phyloP scores from a whole-genome alignment of 139 green algal genomes.

The Chlorella sp. region DNA sequence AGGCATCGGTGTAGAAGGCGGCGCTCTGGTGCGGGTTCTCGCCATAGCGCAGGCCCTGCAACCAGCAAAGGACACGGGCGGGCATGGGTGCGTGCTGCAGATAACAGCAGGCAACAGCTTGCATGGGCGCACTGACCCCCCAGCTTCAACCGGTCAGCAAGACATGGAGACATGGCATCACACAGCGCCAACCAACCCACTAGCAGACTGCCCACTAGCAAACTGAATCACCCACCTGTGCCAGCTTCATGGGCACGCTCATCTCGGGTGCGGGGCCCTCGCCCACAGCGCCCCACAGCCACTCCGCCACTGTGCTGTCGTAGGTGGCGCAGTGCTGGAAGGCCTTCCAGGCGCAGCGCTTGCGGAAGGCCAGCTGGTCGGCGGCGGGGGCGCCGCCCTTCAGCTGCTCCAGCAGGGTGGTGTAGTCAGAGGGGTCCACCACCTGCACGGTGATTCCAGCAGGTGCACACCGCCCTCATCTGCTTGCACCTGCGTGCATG shows the following conservation, averaged over 20 bases:
- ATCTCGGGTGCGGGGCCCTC: conserved; percentile 56
- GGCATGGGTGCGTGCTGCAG: too few species aligned
- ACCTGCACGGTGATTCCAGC: too few species aligned
- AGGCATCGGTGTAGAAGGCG: conserved; percentile 95
- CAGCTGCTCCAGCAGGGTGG: conserved; percentile 88
- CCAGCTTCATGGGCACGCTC: conserved; percentile 87
- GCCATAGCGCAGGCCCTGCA: conserved; percentile 85
- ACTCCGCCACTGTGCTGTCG: conserved; percentile 66
- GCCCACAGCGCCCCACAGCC: conserved; percentile 13
- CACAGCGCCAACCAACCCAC: too few species aligned
- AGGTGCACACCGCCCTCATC: too few species aligned
- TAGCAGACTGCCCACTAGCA: too few species aligned
- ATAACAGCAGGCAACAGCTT: too few species aligned
- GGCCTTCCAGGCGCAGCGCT: conserved; percentile 97
- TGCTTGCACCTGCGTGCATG: too few species aligned
- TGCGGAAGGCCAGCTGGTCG: conserved; percentile 62
- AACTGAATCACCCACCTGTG: not conserved
- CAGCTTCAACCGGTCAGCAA: too few species aligned
- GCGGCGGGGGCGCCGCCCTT: not conserved
- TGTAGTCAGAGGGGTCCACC: not conserved
- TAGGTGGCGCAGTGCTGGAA: conserved; percentile 98
- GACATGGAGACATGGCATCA: too few species aligned
- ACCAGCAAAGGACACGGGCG: too few species aligned
- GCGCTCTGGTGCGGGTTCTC: conserved; percentile 99
- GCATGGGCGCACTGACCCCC: too few species aligned